Conservation (phyloP, 2,329 filamentous ascomycete species). For the Purpureocillium lavendulum region DNA sequence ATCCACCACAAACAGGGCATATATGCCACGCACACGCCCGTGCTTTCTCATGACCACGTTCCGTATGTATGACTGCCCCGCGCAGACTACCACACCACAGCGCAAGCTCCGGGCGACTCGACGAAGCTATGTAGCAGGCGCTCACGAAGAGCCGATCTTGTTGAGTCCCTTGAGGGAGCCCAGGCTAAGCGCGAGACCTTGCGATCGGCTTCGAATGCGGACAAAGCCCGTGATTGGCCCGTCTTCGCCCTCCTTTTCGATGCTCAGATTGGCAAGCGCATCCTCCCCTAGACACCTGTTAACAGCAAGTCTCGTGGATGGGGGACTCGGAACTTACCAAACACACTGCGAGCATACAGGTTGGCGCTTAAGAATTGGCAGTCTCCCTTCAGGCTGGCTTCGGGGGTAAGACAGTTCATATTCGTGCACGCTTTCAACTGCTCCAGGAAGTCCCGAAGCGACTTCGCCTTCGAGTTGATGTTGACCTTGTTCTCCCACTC, state of each 20-base stretch:
- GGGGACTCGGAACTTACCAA: constrained; percentile 60
- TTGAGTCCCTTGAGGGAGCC: constrained; percentile 92
- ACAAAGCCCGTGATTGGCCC: constrained; percentile 96
- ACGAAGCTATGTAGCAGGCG: not conserved
- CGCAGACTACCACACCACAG: too few species aligned
- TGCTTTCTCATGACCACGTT: too few species aligned
- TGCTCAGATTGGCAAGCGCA: constrained; percentile 91
- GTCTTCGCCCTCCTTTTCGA: constrained; percentile 93
- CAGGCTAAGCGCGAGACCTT: constrained; percentile 87
- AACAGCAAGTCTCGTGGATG: constrained; percentile 6
- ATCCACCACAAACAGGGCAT: constrained; percentile 7
- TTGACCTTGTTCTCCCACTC: constrained; percentile 99
- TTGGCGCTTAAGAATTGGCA: constrained; percentile 98
- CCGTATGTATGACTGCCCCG: too few species aligned
- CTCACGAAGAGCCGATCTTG: constrained; percentile 51
- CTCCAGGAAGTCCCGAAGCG: constrained; percentile 81
- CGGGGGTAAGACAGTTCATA: constrained; percentile 95
- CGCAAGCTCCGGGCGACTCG: too few species aligned
- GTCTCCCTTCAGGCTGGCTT: constrained; percentile 92
- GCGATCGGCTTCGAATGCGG: constrained; percentile 91
- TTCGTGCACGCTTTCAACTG: constrained; percentile 97
- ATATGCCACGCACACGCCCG: too few species aligned
- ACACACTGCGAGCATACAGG: constrained; percentile 91
- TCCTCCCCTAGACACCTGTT: constrained; percentile 70
- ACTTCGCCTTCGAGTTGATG: constrained; percentile 96